Evolutionary conservation across 371 early-diverging fungal species (phyloP), one percentile per base, ranked within the genome.

Genomic region (Mucor velutinosus): DNA sequence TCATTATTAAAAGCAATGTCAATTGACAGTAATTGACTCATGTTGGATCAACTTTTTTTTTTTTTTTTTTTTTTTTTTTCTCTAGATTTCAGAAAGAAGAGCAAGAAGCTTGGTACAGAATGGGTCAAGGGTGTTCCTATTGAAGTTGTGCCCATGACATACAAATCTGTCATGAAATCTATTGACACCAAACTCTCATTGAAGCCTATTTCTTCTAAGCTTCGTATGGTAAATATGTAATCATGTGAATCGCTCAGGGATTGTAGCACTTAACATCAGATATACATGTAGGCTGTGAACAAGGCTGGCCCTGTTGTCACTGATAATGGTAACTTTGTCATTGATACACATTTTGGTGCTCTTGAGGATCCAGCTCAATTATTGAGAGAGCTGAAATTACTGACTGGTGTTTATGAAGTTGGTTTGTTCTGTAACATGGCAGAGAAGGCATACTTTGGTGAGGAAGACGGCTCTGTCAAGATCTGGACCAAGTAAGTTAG

Each of bases 251-350:
- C 14, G 23, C 6, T 21, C 3, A 43, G 12, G 25, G 25, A 15
- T 23, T 60, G 12, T 23, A 2, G 15, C 4, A 27, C 17, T 19
- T 25, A 60, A 41, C 15, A 17, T 27, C 11, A 27, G 6, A 37
- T 19, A 4, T 25, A 51, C 39, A 25, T 39, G 6, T 41, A 60
- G 60, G 64, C 91, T 6, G 82, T 86, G 27, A 84, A 87, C 27
- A 97, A 97, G 79, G 97, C 97, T 0, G 97, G 97, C 7, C 97
- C 97, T 0, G 93, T 95, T 23, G 93, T 97, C 1, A 96, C 96
- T 7, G 97, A 97, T 75, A 94, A 94, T 68, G 96, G 96, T n/a
- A 96, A 95, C 79, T 89, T 96, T 71, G 82, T 96, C n/a, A 73
- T 97, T 35, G 97, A 97, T 78, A 92, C 88, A 3, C 82, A 92